A percentile compares a stretch with the other conserved stretches of the same genome.
Conservation (phyloP, 1,284 basidiomycete species). For the Schizophyllum amplum region DNA sequence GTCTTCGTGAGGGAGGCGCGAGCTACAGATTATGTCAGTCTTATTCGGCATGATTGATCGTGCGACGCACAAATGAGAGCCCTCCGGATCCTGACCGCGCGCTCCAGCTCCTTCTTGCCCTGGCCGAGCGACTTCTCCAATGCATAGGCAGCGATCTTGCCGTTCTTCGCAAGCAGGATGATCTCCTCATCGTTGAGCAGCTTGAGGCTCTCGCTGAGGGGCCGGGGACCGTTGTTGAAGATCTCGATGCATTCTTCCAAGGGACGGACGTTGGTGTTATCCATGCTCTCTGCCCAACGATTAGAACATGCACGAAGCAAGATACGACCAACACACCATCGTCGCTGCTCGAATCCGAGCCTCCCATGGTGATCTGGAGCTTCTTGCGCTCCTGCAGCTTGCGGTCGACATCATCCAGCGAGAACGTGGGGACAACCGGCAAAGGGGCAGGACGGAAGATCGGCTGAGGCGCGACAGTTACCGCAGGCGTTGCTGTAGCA, state of each 20-base stretch:
- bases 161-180: slow-evolving; percentile 82
- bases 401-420: slow-evolving; percentile 39
- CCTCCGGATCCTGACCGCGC: slow-evolving; percentile 84
- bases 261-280: slow-evolving; percentile 32
- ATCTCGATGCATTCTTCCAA: slow-evolving; percentile 83
- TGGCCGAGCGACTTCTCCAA: slow-evolving; percentile 84
- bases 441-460: slow-evolving; percentile 15
- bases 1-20: slow-evolving; percentile 83
- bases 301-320: neutral
- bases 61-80: slow-evolving; percentile 78
- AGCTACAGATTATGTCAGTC: slow-evolving; percentile 38
- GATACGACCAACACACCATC: neutral
- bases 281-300: neutral
- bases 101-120: slow-evolving; percentile 53
- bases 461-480: slow-evolving; percentile 4
- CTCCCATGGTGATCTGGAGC: neutral
- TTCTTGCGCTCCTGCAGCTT: slow-evolving; percentile 20
- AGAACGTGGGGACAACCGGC: slow-evolving; percentile 28
- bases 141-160: slow-evolving; percentile 91
- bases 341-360: neutral
- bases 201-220: slow-evolving; percentile 43
- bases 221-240: slow-evolving; percentile 78
- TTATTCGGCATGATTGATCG: slow-evolving; percentile 9
- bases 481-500: neutral
- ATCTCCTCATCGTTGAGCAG: slow-evolving; percentile 90